Evolutionary conservation across 2,329 filamentous ascomycete species (phyloP), one percentile per base, ranked within the genome.

Genomic region (Magnaporthiopsis incrustans): DNA sequence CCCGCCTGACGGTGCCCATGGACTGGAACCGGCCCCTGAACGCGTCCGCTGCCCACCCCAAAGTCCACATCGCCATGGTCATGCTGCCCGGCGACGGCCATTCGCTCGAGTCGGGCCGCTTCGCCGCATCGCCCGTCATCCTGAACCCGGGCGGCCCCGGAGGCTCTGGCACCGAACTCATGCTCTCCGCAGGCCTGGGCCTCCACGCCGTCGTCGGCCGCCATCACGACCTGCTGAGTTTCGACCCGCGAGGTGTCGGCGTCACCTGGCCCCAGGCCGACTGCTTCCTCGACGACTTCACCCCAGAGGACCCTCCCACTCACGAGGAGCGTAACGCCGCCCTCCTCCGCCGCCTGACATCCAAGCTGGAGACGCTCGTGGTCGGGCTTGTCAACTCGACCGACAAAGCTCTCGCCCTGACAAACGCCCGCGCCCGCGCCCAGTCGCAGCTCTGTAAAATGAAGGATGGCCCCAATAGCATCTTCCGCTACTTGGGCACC

Each of bases 71-170:
- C 44, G 78, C 79, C 64, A 72, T 81, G 65, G 70, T 77, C 60
- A 76, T 75, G 64, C 72, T 76, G 11, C 77, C 77, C 0, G 78
- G 78, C 32, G 66, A 65, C 1, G 79, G 44, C 32, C 61, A 63
- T 57, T 38, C 81, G 3, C 64, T 73, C 11, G 71, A 75, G 27
- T 56, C 69, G n/a, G 74, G 78, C 64, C 71, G 75, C 4, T 66
- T 71, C 50, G 81, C 77, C 63, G 77, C 73, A 56, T 79, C 79
- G 25, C 71, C 78, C 60, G 71, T 81, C 57, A 71, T 81, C 67
- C 68, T 70, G 60, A 81, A 81, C 70, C 79, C 78, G 0, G 79
- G 80, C 57, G 79, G 80, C 0, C 79, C 79, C 0, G 77, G 79
- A 33, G 75, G 71, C 26, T 77, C 76, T 0, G 79, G 79, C 11